Conservation (phyloP, 2,329 filamentous ascomycete species). For the Colletotrichum shisoi region DNA sequence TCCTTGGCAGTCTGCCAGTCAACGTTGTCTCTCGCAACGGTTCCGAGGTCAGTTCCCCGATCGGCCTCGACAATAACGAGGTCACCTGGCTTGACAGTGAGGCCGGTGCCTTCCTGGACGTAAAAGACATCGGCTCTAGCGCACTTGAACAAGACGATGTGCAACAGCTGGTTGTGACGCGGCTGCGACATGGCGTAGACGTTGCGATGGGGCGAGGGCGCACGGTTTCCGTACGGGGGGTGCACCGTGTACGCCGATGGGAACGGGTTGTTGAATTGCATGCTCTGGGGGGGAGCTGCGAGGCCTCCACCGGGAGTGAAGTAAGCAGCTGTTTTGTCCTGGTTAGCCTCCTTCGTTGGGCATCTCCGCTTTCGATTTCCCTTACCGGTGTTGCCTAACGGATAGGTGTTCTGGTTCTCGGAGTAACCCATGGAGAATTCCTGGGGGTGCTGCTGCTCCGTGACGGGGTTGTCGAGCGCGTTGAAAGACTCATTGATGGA, state of each 20-base stretch:
- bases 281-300: constrained; percentile 48
- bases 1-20: constrained; percentile 88
- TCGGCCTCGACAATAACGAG: constrained; percentile 98
- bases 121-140: constrained; percentile 95
- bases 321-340: constrained; percentile 48
- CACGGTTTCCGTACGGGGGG: constrained; percentile 57
- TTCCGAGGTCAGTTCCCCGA: constrained; percentile 92
- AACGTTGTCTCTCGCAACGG: constrained; percentile 86
- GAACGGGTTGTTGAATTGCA: constrained; percentile 54
- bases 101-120: constrained; percentile 91
- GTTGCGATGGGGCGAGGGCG: constrained; percentile 68
- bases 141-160: constrained; percentile 96
- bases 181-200: constrained; percentile 69
- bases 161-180: constrained; percentile 74
- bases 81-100: constrained; percentile 89
- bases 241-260: constrained; percentile 58
- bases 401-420: constrained; percentile 50
- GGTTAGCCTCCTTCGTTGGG: constrained; percentile 41
- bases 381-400: constrained; percentile 54
- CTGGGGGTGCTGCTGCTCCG: constrained; percentile 55
- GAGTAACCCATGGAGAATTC: constrained; percentile 54
- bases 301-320: constrained; percentile 49
- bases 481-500: constrained; percentile 63
- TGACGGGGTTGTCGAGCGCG: constrained; percentile 56
- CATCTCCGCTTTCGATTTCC: constrained; percentile 16